Evolutionary conservation across 345 rosid species (phyloP), one percentile per base, ranked within the genome.

Genomic region (Conringia planisiliqua): DNA sequence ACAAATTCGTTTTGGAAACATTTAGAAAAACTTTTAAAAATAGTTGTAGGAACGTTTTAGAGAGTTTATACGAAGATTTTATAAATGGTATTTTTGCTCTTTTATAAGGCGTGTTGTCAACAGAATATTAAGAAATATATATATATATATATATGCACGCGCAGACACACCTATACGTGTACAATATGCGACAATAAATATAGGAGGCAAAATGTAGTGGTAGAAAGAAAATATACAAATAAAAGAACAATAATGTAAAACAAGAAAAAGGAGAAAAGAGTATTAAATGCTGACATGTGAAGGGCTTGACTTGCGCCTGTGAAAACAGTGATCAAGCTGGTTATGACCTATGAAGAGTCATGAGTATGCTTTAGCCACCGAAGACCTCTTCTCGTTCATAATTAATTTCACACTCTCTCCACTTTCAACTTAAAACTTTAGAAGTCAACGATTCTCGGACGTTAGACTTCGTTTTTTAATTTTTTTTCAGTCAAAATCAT

Each of bases 211-310:
- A 65, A 58, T 77, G 42, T 58, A 77, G 68, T 66, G 77, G 77
- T 57, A 38, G 50, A 77, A 40, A 7, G 10, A 39, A 70, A 70
- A 57, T 26, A 65, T 36, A 39, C 14, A 76, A 69, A 40, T 7
- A 65, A 50, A 52, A 4, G 10, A 70, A 29, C 6, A 22, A 20
- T 59, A 9, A 38, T 52, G 4, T 14, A 18, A n/a, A n/a, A n/a
- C n/a, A n/a, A n/a, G n/a, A n/a, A n/a, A n/a, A n/a, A 10, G 58
- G n/a, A 67, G 24, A 42, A 26, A 62, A 29, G 66, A 70, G 61
- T 46, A 63, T 58, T 78, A 50, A 71, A 71, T 71, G 77, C 72
- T 27, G 48, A 71, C 77, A 78, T 78, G 81, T 71, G 81, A 66
- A 71, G 56, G 62, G 62, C 22, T 77, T 71, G 77, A 77, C 77